Evolutionary conservation across 257 asterid species (phyloP).

Genomic region (Voacanga thouarsii): DNA sequence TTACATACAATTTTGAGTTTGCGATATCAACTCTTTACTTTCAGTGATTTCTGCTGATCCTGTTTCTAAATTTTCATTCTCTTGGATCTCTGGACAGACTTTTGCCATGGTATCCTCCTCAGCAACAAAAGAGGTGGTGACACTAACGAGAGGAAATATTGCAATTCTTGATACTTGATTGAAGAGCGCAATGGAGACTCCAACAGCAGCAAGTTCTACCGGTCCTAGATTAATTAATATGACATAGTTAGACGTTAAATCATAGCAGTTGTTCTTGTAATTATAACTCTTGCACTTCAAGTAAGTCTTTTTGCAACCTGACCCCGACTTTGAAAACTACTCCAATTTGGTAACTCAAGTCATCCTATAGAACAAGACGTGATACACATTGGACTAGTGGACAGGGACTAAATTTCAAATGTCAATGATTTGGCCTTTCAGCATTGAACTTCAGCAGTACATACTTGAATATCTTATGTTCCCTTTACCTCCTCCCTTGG

Average conservation of each 20-base stretch:
- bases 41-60: constrained; percentile 31
- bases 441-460: too few species aligned
- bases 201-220: constrained; percentile 76
- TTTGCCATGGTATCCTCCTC: constrained; percentile 59
- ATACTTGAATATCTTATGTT: background rate
- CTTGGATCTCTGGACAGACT: constrained; percentile 17
- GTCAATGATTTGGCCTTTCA: too few species aligned
- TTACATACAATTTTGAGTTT: constrained; percentile 31
- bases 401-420: too few species aligned
- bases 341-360: background rate
- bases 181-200: constrained; percentile 75
- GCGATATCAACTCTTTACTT: constrained; percentile 42
- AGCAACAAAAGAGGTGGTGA: constrained; percentile 86
- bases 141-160: constrained; percentile 79
- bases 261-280: background rate
- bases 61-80: constrained; percentile 29
- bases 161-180: constrained; percentile 81
- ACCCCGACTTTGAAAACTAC: background rate
- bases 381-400: too few species aligned
- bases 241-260: background rate
- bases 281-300: background rate
- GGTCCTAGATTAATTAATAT: constrained; percentile 42
- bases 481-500: background rate
- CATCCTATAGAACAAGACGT: background rate
- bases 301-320: background rate